A percentile compares a stretch with the other conserved stretches of the same genome.
Conservation (phyloP, 768 basidiomycete species). For the Pisolithus orientalis region DNA sequence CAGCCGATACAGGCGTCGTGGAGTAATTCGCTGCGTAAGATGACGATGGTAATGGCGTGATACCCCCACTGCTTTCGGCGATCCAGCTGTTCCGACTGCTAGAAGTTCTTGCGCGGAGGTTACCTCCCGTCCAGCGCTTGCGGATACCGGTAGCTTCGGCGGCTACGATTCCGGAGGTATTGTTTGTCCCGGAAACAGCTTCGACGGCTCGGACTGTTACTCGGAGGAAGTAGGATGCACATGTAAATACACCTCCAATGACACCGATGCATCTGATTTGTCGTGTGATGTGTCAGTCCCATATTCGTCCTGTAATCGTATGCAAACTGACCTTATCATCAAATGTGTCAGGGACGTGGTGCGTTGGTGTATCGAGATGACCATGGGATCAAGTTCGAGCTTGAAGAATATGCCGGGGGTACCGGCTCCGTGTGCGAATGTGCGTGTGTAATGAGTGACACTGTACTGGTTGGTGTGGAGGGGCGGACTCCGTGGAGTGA, state of each 20-base stretch:
- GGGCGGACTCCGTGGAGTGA: slow-evolving; percentile 60
- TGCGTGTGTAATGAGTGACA: slow-evolving; percentile 86
- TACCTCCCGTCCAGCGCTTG: slow-evolving; percentile 62
- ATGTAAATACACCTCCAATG: slow-evolving; percentile 86
- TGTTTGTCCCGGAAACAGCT: slow-evolving; percentile 50
- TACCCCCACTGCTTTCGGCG: slow-evolving; percentile 36
- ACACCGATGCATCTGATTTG: slow-evolving; percentile 74
- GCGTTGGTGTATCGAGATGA: slow-evolving; percentile 79
- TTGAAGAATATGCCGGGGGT: slow-evolving; percentile 98
- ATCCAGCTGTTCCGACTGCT: slow-evolving; percentile 36
- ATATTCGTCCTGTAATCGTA: not conserved
- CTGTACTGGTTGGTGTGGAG: slow-evolving; percentile 84
- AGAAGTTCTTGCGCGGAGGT: slow-evolving; percentile 51
- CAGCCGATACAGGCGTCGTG: slow-evolving; percentile 28
- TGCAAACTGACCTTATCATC: slow-evolving; percentile 52
- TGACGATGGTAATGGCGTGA: slow-evolving; percentile 25
- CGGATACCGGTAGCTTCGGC: slow-evolving; percentile 61
- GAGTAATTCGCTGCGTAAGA: slow-evolving; percentile 21
- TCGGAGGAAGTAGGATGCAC: slow-evolving; percentile 70
- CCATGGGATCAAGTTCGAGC: slow-evolving; percentile 90
- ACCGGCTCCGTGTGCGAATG: slow-evolving; percentile 65
- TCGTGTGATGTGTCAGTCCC: not conserved
- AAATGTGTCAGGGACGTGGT: slow-evolving; percentile 80
- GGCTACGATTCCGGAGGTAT: slow-evolving; percentile 51
- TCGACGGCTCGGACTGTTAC: slow-evolving; percentile 59